phyloP scores from a whole-genome alignment of 192 early-diverging fungal species.

The Linnemannia schmuckeri region DNA sequence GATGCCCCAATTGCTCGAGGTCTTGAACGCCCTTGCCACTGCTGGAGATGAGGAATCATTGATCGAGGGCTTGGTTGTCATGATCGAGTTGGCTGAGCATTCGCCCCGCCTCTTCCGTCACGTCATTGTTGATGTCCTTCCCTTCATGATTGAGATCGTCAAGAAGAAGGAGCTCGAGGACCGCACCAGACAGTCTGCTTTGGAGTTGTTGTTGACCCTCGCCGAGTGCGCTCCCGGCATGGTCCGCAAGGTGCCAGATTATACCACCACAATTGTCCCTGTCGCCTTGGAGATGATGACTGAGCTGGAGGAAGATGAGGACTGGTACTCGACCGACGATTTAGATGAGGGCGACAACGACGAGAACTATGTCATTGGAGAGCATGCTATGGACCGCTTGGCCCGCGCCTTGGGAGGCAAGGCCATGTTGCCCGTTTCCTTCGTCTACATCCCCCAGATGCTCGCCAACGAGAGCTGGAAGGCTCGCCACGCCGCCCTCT shows the following conservation, averaged over 20 bases:
- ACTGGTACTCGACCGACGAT: conserved; percentile 92
- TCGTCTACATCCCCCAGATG: conserved; percentile 91
- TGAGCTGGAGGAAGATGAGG: conserved; percentile 87
- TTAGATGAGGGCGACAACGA: conserved; percentile 93
- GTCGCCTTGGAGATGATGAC: conserved; percentile 96
- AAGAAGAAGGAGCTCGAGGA: conserved; percentile 86
- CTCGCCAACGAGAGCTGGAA: conserved; percentile 88
- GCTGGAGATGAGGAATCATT: conserved; percentile 81
- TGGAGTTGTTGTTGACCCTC: conserved; percentile 94
- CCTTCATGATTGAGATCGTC: conserved; percentile 83
- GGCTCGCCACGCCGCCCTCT: conserved; percentile 91
- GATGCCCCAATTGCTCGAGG: conserved; percentile 87
- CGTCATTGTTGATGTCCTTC: conserved; percentile 79
- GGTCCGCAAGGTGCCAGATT: conserved; percentile 91
- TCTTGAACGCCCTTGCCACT: conserved; percentile 76
- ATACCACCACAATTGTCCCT: conserved; percentile 85
- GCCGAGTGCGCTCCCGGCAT: conserved; percentile 89
- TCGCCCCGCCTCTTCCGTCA: conserved; percentile 87
- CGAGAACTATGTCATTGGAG: conserved; percentile 89
- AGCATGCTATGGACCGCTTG: conserved; percentile 96
- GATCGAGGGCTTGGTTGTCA: conserved; percentile 77
- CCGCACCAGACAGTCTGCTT: conserved; percentile 87
- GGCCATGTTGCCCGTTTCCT: conserved; percentile 88
- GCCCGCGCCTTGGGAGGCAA: conserved; percentile 90
- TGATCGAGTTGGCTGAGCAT: conserved; percentile 90